These are phyloP conservation scores for Apostasia ramifera DNA, from an alignment of 106 monocot species.

Conservation along the genomic window DNA sequence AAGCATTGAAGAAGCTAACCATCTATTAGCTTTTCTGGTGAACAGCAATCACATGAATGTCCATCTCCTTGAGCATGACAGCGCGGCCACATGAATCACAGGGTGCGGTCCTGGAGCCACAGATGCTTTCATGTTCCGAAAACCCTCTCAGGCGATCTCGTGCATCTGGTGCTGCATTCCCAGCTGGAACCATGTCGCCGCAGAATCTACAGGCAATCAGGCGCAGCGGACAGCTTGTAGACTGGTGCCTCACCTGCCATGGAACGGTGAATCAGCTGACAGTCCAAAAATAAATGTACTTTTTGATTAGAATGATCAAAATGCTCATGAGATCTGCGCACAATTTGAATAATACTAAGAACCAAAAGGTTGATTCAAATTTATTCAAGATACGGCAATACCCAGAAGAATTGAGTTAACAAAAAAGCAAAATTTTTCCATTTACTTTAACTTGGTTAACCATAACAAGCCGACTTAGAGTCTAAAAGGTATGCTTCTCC, in stretches of 20 bases:
- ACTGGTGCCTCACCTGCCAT: slow-evolving; percentile 68
- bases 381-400: no score
- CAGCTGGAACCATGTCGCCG: slow-evolving; percentile 87
- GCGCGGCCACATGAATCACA: slow-evolving; percentile 88
- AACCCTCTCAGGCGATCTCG: slow-evolving; percentile 75
- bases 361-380: no score
- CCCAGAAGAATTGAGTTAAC: no score
- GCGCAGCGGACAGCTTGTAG: slow-evolving; percentile 58
- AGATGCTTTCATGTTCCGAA: slow-evolving; percentile 79
- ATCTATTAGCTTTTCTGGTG: slow-evolving; percentile 56
- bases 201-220: slow-evolving; percentile 82
- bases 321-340: no score
- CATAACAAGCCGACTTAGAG: no score
- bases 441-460: no score
- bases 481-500: no score
- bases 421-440: no score
- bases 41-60: slow-evolving; percentile 83
- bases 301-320: no score
- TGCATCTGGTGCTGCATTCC: slow-evolving; percentile 41
- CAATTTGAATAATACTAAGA: no score
- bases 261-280: neutral
- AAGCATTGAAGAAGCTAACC: no score
- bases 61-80: slow-evolving; percentile 96
- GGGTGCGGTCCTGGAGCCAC: slow-evolving; percentile 89
- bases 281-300: no score